Evolutionary conservation across 768 basidiomycete genomes (phyloP), one percentile per base, ranked within the genome.

Genomic region (Boletus reticuloceps): DNA sequence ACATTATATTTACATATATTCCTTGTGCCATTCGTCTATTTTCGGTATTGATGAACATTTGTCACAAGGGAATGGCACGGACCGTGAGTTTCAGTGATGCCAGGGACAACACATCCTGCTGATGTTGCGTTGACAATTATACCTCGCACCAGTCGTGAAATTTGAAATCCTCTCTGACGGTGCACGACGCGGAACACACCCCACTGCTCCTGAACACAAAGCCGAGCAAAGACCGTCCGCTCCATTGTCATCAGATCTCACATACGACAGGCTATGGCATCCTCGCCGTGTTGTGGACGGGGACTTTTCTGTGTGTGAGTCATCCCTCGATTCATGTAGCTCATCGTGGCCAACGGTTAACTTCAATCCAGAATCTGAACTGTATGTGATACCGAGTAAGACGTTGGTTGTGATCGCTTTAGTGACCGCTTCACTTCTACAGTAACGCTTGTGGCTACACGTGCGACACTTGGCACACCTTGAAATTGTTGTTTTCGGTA

Each of bases 221-320:
- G 31, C 20, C 50, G 7, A 49, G 17, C 46, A 41, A 52, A 50
- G 48, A 56, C n/a, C 27, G 27, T 22, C n/a, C n/a, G 8, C 51
- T 47, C 22, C 84, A 84, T 4, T 85, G 86, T 7, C 65, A 81
- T 20, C 84, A 87, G 43, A 82, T 90, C n/a, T 77, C 84, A 3
- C 66, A 64, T 20, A 71, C 76, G 2, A 84, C 79, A 7, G 76
- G 85, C 7, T 77, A 81, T 66, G 80, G 82, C 1, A 90, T 90
- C 53, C 67, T 89, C 49, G 82, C 79, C 16, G 86, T 84, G 14
- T 74, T 90, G 49, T 89, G 86, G 86, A 70, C 76, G 7, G 86
- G 82, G 0, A 83, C 80, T 2, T 89, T 90, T 71, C 79, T 91
- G 41, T 83, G 82, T 41, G 88, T 90, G 63, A 53, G 52, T 46